Conservation (phyloP, 2,329 filamentous ascomycete genomes). For the Pezicula carpinea region DNA sequence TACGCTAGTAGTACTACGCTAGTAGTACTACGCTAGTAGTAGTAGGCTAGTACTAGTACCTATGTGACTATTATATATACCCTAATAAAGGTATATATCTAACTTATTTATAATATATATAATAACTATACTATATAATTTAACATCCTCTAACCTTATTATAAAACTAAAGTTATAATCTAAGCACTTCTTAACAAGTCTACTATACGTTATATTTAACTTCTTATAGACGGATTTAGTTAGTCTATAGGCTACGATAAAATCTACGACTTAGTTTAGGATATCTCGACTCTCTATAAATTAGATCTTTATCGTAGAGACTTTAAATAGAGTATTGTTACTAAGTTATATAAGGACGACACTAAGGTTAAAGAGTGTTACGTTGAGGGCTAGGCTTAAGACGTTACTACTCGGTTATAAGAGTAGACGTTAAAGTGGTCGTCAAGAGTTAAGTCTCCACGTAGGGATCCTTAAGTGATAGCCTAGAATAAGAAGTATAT, state of each 20-base stretch:
- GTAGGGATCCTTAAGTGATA: slow-evolving; percentile 1
- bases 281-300: background rate
- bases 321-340: slow-evolving; percentile 4
- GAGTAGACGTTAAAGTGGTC: background rate
- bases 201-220: slow-evolving; percentile 7
- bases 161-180: slow-evolving; percentile 9
- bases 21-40: too few species aligned
- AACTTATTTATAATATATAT: slow-evolving; percentile 5
- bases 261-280: background rate
- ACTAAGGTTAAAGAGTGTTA: slow-evolving; percentile 1
- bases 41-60: too few species aligned
- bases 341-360: slow-evolving; percentile 5
- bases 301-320: background rate
- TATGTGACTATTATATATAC: too few species aligned
- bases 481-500: too few species aligned
- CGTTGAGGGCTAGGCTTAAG: background rate
- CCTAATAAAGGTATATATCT: slow-evolving; percentile 5
- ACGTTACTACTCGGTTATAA: background rate
- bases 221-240: slow-evolving; percentile 1
- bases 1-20: too few species aligned
- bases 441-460: background rate
- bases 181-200: slow-evolving; percentile 7
- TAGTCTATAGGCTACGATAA: slow-evolving; percentile 3
- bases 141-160: background rate
- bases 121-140: slow-evolving; percentile 5